Conservation (phyloP, 1,284 basidiomycete species). For the Lentinus polychrous region DNA sequence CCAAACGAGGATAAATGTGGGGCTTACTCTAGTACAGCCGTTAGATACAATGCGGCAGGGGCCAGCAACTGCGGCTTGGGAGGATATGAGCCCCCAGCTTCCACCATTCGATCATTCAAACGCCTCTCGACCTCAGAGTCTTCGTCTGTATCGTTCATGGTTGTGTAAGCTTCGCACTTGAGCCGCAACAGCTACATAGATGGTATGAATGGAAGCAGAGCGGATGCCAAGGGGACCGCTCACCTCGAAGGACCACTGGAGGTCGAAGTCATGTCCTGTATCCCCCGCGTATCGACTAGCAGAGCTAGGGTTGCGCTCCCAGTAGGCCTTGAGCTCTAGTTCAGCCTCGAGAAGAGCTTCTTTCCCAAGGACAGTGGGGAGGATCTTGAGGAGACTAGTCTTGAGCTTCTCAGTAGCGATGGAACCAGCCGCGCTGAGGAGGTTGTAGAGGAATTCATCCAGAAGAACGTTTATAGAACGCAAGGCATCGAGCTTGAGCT, state of each 20-base stretch:
- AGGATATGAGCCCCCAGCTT: constrained; percentile 32
- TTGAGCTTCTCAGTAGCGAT: constrained; percentile 73
- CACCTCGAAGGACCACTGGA: constrained; percentile 73
- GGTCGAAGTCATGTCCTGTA: constrained; percentile 52
- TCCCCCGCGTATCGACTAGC: constrained; percentile 29
- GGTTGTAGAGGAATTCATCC: constrained; percentile 79
- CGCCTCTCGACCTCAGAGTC: constrained; percentile 56
- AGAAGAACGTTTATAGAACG: constrained; percentile 76
- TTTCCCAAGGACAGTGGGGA: constrained; percentile 78
- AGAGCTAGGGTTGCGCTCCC: constrained; percentile 45
- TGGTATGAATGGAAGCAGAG: constrained; percentile 6
- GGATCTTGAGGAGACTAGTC: constrained; percentile 60
- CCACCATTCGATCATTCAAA: constrained; percentile 51
- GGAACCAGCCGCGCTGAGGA: constrained; percentile 68
- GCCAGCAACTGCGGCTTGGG: constrained; percentile 59
- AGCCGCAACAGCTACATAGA: constrained; percentile 58
- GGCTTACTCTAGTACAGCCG: constrained; percentile 87
- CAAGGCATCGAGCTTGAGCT: constrained; percentile 69
- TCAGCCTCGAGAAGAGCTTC: constrained; percentile 90
- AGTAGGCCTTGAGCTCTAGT: constrained; percentile 81
- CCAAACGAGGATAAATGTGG: constrained; percentile 9
- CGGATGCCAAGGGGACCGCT: constrained; percentile 17
- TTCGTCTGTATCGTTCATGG: constrained; percentile 76
- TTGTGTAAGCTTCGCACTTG: constrained; percentile 81
- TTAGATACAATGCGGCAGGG: constrained; percentile 82